Conservation (phyloP, 2,329 filamentous ascomycete species). For the Iodosphaeria phyllophila region DNA sequence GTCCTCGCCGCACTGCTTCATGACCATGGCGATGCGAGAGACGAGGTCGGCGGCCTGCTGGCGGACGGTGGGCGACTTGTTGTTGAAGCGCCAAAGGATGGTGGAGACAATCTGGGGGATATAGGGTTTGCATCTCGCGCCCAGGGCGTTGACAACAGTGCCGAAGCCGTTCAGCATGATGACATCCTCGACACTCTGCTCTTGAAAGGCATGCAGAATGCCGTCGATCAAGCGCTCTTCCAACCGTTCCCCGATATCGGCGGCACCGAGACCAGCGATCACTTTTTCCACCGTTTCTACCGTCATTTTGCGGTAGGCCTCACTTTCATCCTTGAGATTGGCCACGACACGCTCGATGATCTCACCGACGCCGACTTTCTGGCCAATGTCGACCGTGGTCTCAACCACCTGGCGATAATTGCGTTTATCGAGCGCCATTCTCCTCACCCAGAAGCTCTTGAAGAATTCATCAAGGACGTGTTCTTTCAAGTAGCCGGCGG, state of each 20-base stretch:
- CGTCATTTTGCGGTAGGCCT: constrained; percentile 97
- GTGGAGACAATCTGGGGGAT: constrained; percentile 93
- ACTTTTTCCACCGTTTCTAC: constrained; percentile 96
- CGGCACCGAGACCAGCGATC: constrained; percentile 78
- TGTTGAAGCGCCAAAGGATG: constrained; percentile 91
- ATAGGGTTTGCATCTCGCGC: constrained; percentile 87
- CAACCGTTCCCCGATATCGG: constrained; percentile 79
- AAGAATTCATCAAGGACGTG: constrained; percentile 93
- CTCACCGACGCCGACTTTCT: constrained; percentile 94
- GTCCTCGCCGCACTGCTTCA: constrained; percentile 97
- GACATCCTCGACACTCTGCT: constrained; percentile 90
- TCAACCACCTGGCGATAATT: constrained; percentile 98
- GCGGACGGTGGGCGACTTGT: constrained; percentile 90
- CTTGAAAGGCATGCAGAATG: constrained; percentile 90
- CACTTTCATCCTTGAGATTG: constrained; percentile 95
- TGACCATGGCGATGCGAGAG: constrained; percentile 92
- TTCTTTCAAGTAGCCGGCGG: constrained; percentile 84
- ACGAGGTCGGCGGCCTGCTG: constrained; percentile 95
- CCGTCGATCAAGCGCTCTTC: constrained; percentile 92
- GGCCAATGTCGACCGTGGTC: constrained; percentile 88
- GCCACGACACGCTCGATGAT: constrained; percentile 85
- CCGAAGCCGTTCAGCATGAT: constrained; percentile 96
- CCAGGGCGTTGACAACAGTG: constrained; percentile 88
- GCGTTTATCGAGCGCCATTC: constrained; percentile 92
- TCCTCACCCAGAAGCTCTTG: constrained; percentile 94